phyloP scores from a whole-genome alignment of 2,329 filamentous ascomycete species.

The Alternaria angustiovoidea region DNA sequence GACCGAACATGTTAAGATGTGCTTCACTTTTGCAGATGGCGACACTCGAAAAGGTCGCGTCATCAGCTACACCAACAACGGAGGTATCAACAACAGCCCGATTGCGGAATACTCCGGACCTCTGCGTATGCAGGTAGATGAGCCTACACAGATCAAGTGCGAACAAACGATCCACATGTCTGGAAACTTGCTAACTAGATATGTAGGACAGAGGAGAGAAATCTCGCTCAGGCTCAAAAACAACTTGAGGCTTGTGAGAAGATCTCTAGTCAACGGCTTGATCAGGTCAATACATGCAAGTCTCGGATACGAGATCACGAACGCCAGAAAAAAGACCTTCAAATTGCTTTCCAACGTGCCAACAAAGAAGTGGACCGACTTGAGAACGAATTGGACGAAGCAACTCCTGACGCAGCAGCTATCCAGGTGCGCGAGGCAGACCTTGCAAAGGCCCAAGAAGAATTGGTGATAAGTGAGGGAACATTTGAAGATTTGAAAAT shows the following conservation, averaged over 20 bases:
- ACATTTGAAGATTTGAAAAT: constrained; percentile 60
- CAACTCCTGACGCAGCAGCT: constrained; percentile 67
- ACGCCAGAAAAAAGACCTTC: constrained; percentile 58
- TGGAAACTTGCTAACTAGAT: constrained; percentile 11
- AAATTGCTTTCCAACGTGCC: constrained; percentile 65
- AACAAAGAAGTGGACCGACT: constrained; percentile 71
- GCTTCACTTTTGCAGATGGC: constrained; percentile 71
- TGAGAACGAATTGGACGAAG: constrained; percentile 68
- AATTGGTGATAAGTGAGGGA: constrained; percentile 65
- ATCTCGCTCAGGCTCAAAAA: constrained; percentile 59
- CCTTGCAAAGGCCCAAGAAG: constrained; percentile 39
- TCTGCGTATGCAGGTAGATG: constrained; percentile 82
- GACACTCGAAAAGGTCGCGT: constrained; percentile 68
- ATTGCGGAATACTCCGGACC: constrained; percentile 62
- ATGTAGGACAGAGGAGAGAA: constrained; percentile 54
- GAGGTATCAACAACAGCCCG: constrained; percentile 61
- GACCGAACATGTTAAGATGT: constrained; percentile 74
- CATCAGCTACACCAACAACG: constrained; percentile 48
- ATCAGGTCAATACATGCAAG: constrained; percentile 60
- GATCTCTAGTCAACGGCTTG: constrained; percentile 42
- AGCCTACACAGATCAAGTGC: constrained; percentile 70
- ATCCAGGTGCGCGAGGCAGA: constrained; percentile 45
- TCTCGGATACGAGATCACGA: constrained; percentile 60
- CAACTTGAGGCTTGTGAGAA: constrained; percentile 39
- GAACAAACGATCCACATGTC: neutral